Conservation (phyloP, 106 monocot species). For the Alisma plantagoaquatica region DNA sequence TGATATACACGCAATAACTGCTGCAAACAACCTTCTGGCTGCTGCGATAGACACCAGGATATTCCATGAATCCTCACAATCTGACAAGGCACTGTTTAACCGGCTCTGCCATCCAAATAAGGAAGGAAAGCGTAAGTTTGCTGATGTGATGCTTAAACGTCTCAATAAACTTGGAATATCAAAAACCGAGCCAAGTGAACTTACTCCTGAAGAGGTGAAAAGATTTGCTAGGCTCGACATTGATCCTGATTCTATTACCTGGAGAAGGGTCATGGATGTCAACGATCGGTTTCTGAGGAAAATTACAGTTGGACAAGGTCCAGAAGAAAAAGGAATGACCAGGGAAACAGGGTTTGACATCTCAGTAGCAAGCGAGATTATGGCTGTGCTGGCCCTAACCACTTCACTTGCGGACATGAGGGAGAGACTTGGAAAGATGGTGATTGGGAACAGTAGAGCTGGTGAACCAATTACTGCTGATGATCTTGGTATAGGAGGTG, state of each 20-base stretch:
- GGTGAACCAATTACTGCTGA: slow-evolving; percentile 92
- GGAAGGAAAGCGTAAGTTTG: slow-evolving; percentile 71
- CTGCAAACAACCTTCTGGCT: slow-evolving; percentile 96
- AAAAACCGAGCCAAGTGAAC: slow-evolving; percentile 69
- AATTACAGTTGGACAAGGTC: slow-evolving; percentile 90
- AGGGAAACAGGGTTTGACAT: slow-evolving; percentile 94
- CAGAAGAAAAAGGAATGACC: slow-evolving; percentile 87
- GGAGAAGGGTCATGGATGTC: slow-evolving; percentile 97
- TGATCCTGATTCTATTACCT: slow-evolving; percentile 81
- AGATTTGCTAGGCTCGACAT: slow-evolving; percentile 87
- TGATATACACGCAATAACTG: slow-evolving; percentile 97
- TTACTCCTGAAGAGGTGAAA: slow-evolving; percentile 81
- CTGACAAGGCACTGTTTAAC: slow-evolving; percentile 93
- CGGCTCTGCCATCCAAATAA: slow-evolving; percentile 86
- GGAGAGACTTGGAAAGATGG: slow-evolving; percentile 87
- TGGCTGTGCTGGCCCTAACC: slow-evolving; percentile 93
- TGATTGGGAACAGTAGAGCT: slow-evolving; percentile 74
- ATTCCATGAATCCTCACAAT: slow-evolving; percentile 89
- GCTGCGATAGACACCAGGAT: slow-evolving; percentile 89
- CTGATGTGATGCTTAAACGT: slow-evolving; percentile 72
- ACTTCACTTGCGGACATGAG: slow-evolving; percentile 95
- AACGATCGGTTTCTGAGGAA: slow-evolving; percentile 91
- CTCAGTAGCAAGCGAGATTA: slow-evolving; percentile 93
- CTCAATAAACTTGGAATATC: slow-evolving; percentile 83
- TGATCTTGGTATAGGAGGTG: slow-evolving; percentile 93